Percentiles rank a stretch among this genome's conserved stretches.
Evolutionary conservation across 2,329 filamentous ascomycete genomes (phyloP).

Genomic region (Trichoderma aggressivum): DNA sequence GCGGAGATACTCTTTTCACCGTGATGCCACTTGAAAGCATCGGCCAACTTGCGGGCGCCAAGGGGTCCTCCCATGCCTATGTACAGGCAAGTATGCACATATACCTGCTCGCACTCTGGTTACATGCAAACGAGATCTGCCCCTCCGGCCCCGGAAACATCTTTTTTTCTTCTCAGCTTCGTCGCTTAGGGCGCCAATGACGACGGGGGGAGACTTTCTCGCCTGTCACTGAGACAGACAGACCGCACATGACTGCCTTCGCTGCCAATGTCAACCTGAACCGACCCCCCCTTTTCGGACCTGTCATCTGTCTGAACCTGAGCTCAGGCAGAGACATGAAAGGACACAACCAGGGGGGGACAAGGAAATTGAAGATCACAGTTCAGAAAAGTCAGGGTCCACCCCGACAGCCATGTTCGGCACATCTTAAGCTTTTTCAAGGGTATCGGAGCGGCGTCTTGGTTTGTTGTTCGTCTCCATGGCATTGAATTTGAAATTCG

Average conservation of each 20-base stretch:
- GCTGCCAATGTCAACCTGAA: not conserved
- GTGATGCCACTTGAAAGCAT: not conserved
- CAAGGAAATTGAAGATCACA: not conserved
- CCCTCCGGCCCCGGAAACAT: not conserved
- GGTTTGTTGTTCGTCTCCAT: not conserved
- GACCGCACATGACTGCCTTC: not conserved
- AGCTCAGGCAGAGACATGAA: not conserved
- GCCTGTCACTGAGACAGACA: not conserved
- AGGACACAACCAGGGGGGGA: not conserved
- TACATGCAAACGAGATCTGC: not conserved
- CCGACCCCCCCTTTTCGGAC: not conserved
- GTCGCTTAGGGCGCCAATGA: conserved; percentile 3
- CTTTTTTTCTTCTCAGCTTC: not conserved
- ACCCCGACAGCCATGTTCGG: not conserved
- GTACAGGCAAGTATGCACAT: not conserved
- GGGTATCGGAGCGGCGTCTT: conserved; percentile 7
- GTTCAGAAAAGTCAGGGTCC: not conserved
- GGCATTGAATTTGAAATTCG: not conserved
- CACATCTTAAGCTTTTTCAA: not conserved
- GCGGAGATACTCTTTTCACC: not conserved
- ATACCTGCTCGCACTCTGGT: not conserved
- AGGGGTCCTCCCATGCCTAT: not conserved
- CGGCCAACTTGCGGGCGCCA: not conserved
- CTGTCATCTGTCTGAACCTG: not conserved
- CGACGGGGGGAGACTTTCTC: not conserved